These are phyloP conservation scores for Oxalis stricta DNA, from an alignment of 441 rosid species.

Conservation along the genomic window DNA sequence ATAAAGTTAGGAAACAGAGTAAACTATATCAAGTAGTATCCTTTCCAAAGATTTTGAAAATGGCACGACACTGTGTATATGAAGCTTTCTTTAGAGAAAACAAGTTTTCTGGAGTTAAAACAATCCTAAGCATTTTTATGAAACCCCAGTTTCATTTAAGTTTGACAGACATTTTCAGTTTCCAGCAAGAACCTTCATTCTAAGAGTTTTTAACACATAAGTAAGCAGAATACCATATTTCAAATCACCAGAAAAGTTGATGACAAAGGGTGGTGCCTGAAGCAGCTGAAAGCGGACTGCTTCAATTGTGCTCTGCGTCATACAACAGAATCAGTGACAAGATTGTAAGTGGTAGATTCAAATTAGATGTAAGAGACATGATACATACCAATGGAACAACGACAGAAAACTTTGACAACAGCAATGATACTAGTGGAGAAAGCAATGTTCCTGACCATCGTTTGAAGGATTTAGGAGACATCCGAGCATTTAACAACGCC, in stretches of 20 bases:
- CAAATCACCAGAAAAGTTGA: conserved; percentile 74
- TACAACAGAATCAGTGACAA: conserved; percentile 11
- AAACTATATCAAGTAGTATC: too few species aligned
- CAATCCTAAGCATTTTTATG: not conserved
- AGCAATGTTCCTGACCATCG: conserved; percentile 58
- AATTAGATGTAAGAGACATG: conserved; percentile 1
- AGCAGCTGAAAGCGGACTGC: conserved; percentile 76
- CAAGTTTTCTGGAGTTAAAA: too few species aligned
- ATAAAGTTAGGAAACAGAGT: too few species aligned
- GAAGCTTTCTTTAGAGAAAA: too few species aligned
- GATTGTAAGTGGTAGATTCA: conserved; percentile 1
- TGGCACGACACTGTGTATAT: too few species aligned
- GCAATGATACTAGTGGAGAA: conserved; percentile 50
- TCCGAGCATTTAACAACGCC: conserved; percentile 70
- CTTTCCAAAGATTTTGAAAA: too few species aligned
- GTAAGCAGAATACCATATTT: conserved; percentile 47
- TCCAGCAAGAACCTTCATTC: conserved; percentile 3
- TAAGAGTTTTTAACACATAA: conserved; percentile 2
- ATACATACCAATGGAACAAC: conserved; percentile 71
- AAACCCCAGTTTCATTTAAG: not conserved
- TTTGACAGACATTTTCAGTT: conserved; percentile 3
- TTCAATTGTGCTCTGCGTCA: conserved; percentile 59
- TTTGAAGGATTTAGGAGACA: conserved; percentile 57
- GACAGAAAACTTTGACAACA: conserved; percentile 76
- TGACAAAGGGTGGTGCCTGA: conserved; percentile 58